These are phyloP conservation scores for Ceratocystis alfenasii DNA, from an alignment of 2,329 filamentous ascomycete species.

Conservation along the genomic window DNA sequence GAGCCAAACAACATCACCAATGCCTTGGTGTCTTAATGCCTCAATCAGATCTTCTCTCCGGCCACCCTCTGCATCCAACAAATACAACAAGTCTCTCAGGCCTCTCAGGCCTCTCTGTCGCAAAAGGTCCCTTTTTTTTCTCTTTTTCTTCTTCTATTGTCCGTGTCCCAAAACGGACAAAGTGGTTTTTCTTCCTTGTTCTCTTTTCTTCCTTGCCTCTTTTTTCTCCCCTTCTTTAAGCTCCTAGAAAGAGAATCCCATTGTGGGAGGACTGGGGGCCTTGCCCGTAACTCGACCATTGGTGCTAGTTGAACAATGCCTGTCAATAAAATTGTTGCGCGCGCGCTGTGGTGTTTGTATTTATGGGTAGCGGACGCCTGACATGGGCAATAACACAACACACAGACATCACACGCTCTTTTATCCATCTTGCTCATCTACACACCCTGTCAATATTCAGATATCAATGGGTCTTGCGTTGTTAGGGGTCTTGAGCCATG, in stretches of 20 bases:
- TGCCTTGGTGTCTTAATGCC: not conserved
- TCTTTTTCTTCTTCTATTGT: not conserved
- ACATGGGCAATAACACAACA: not conserved
- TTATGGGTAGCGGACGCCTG: not conserved
- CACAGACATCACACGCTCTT: not conserved
- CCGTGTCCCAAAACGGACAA: slow-evolving; percentile 1
- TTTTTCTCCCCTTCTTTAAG: not conserved
- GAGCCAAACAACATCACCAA: not conserved
- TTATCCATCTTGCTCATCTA: not conserved
- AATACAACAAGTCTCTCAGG: not conserved
- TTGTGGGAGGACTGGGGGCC: not conserved
- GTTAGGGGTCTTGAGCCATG: not conserved
- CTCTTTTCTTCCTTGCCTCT: not conserved
- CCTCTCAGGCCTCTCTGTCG: not conserved
- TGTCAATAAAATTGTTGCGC: not conserved
- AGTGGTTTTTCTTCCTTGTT: slow-evolving; percentile 1
- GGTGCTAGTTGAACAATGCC: not conserved
- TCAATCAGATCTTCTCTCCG: not conserved
- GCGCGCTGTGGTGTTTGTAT: not conserved
- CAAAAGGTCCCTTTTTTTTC: not conserved
- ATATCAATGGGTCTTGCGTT: too few species aligned
- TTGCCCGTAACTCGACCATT: not conserved
- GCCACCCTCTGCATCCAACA: not conserved
- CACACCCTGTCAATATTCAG: not conserved
- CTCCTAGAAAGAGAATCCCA: not conserved